These are phyloP conservation scores for Pseudonitzschia delicatissima DNA, from an alignment of 108 stramenopile species.

Conservation along the genomic window DNA sequence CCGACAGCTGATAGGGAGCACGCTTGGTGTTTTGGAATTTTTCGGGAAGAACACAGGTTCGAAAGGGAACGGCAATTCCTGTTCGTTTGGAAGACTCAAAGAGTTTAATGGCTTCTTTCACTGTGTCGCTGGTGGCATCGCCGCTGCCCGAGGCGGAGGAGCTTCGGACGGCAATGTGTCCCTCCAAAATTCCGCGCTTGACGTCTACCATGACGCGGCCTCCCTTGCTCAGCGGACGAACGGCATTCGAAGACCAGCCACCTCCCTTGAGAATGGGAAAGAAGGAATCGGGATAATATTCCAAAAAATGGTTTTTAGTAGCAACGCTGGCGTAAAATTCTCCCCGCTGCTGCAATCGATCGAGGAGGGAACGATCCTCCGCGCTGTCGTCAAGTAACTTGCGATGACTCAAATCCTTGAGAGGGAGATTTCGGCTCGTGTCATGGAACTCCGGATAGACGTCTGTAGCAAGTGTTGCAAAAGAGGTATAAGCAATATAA, in stretches of 20 bases:
- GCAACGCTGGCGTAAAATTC: slow-evolving; percentile 67
- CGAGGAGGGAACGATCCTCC: slow-evolving; percentile 41
- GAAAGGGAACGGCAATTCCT: slow-evolving; percentile 62
- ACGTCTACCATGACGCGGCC: slow-evolving; percentile 71
- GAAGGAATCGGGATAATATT: slow-evolving; percentile 60
- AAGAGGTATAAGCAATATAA: no score
- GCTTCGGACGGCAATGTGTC: slow-evolving; percentile 49
- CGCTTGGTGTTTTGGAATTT: slow-evolving; percentile 1
- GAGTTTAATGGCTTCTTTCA: slow-evolving; percentile 67
- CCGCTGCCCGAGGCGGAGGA: slow-evolving; percentile 8
- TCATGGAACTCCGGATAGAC: slow-evolving; percentile 70
- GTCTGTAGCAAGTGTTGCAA: slow-evolving; percentile 28
- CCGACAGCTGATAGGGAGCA: neutral
- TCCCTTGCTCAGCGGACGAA: slow-evolving; percentile 55
- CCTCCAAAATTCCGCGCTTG: slow-evolving; percentile 54
- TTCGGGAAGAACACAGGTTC: slow-evolving; percentile 52
- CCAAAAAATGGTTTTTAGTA: slow-evolving; percentile 62
- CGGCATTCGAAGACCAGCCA: slow-evolving; percentile 65
- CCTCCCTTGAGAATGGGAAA: slow-evolving; percentile 55
- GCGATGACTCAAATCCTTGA: slow-evolving; percentile 56
- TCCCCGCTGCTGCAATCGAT: slow-evolving; percentile 51
- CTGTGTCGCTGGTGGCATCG: slow-evolving; percentile 67
- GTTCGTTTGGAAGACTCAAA: slow-evolving; percentile 68
- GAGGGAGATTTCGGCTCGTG: slow-evolving; percentile 43
- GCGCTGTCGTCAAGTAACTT: slow-evolving; percentile 26